Conservation (phyloP, 495 filamentous ascomycete genomes). For the Diplogelasinospora grovesii region DNA sequence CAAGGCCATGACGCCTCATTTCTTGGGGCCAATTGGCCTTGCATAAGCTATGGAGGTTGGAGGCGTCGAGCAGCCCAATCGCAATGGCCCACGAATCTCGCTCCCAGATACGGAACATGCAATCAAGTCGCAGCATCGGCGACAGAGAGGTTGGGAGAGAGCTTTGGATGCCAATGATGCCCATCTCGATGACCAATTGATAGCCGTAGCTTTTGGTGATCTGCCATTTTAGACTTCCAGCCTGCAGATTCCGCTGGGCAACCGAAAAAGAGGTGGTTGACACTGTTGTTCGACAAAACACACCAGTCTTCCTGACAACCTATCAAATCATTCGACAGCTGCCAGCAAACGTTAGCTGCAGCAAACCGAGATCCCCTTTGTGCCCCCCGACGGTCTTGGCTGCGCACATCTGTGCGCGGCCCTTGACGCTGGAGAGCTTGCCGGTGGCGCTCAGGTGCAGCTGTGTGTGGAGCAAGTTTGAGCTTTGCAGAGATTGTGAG, state of each 20-base stretch:
- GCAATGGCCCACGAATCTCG: slow-evolving; percentile 22
- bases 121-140: slow-evolving; percentile 5
- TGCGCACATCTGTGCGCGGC: not conserved
- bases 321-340: too few relatives aligned
- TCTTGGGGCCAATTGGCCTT: slow-evolving; percentile 5
- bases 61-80: slow-evolving; percentile 16
- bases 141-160: slow-evolving; percentile 21
- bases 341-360: slow-evolving; percentile 11
- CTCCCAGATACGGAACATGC: not conserved
- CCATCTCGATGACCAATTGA: slow-evolving; percentile 18
- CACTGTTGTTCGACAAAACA: slow-evolving; percentile 3
- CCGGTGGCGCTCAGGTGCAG: slow-evolving; percentile 9
- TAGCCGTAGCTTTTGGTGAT: slow-evolving; percentile 12
- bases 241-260: slow-evolving; percentile 22
- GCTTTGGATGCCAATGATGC: too few relatives aligned
- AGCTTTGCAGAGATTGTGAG: slow-evolving; percentile 16
- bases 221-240: slow-evolving; percentile 14
- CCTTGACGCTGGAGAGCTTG: slow-evolving; percentile 4
- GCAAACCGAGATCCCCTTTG: slow-evolving; percentile 18
- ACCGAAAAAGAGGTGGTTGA: slow-evolving; percentile 16
- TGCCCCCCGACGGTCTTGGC: slow-evolving; percentile 5
- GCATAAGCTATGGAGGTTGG: slow-evolving; percentile 12
- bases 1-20: too few relatives aligned
- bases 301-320: slow-evolving; percentile 10
- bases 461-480: slow-evolving; percentile 9